Conservation (phyloP, 352 stramenopile species). For the Phytopythium cucurbitacearum region DNA sequence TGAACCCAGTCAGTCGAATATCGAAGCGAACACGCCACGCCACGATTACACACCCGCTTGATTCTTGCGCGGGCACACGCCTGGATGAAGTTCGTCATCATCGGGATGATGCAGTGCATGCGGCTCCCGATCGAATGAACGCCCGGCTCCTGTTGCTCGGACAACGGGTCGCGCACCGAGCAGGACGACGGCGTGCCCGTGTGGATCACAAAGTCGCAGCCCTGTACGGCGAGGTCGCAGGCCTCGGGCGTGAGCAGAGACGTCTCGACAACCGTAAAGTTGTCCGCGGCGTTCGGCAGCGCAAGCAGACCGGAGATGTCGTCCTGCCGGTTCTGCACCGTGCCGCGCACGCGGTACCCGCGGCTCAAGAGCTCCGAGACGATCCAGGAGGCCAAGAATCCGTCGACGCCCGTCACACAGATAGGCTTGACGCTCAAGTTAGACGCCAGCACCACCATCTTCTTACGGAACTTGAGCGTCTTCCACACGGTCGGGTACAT, state of each 20-base stretch:
- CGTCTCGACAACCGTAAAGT: slow-evolving; percentile 86
- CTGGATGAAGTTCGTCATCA: slow-evolving; percentile 92
- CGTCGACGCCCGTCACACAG: slow-evolving; percentile 83
- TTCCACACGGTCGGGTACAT: slow-evolving; percentile 87
- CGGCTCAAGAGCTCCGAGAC: slow-evolving; percentile 71
- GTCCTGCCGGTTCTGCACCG: slow-evolving; percentile 83
- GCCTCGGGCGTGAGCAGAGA: slow-evolving; percentile 84
- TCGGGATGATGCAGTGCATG: slow-evolving; percentile 90
- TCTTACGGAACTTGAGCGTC: slow-evolving; percentile 73
- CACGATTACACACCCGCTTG: slow-evolving; percentile 42
- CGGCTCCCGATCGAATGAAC: slow-evolving; percentile 87
- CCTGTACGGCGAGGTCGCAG: slow-evolving; percentile 84
- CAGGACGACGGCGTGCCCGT: slow-evolving; percentile 84
- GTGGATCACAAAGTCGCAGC: slow-evolving; percentile 89
- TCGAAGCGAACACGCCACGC: background rate
- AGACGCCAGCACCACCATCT: slow-evolving; percentile 71
- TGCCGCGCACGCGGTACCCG: slow-evolving; percentile 81
- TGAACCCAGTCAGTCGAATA: background rate
- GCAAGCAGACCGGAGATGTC: slow-evolving; percentile 75
- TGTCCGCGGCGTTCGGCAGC: slow-evolving; percentile 66
- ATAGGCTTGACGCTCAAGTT: slow-evolving; percentile 77
- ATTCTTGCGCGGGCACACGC: slow-evolving; percentile 73
- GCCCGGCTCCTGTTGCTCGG: slow-evolving; percentile 77
- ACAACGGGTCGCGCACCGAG: slow-evolving; percentile 81
- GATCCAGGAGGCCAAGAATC: slow-evolving; percentile 84